phyloP scores from a whole-genome alignment of 176 grass and related monocot genomes.

The Bolboschoenus planiculmis region DNA sequence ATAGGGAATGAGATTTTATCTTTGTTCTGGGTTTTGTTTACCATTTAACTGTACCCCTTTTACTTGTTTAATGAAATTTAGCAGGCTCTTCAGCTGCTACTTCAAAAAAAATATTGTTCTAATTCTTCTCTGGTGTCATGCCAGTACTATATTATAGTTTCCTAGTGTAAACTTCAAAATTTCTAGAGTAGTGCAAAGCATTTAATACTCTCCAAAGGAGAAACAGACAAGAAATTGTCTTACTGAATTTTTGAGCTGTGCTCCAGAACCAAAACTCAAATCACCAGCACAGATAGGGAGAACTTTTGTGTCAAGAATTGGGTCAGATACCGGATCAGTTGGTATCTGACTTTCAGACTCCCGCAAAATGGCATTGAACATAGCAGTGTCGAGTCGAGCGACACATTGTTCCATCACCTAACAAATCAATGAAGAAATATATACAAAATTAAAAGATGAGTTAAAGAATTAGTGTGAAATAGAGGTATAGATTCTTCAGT shows the following conservation, averaged over 20 bases:
- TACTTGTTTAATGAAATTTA: too few relatives aligned
- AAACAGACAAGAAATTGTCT: not conserved
- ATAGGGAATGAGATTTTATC: too few relatives aligned
- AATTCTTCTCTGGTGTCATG: not conserved
- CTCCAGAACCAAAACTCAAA: slow-evolving; percentile 89
- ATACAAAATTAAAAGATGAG: not conserved
- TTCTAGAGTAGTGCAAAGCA: not conserved
- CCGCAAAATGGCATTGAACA: slow-evolving; percentile 97
- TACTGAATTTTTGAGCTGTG: slow-evolving; percentile 89
- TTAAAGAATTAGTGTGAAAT: not conserved
- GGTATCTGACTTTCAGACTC: slow-evolving; percentile 85
- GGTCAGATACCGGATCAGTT: slow-evolving; percentile 84
- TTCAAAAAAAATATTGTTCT: not conserved
- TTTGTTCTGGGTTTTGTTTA: too few relatives aligned
- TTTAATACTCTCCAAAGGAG: not conserved
- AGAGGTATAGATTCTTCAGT: not conserved
- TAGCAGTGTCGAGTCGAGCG: slow-evolving; percentile 75
- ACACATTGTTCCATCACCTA: slow-evolving; percentile 95
- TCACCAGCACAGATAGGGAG: slow-evolving; percentile 67
- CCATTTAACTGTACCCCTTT: too few relatives aligned
- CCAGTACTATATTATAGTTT: not conserved
- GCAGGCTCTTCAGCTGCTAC: too few relatives aligned
- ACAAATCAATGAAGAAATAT: slow-evolving; percentile 26
- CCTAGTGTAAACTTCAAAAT: not conserved
- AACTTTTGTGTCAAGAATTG: slow-evolving; percentile 74